A percentile compares a stretch with the other conserved stretches of the same genome.
These are phyloP conservation scores for Solanum infundibuliforme DNA, from an alignment of 257 asterid species.

Conservation along the genomic window DNA sequence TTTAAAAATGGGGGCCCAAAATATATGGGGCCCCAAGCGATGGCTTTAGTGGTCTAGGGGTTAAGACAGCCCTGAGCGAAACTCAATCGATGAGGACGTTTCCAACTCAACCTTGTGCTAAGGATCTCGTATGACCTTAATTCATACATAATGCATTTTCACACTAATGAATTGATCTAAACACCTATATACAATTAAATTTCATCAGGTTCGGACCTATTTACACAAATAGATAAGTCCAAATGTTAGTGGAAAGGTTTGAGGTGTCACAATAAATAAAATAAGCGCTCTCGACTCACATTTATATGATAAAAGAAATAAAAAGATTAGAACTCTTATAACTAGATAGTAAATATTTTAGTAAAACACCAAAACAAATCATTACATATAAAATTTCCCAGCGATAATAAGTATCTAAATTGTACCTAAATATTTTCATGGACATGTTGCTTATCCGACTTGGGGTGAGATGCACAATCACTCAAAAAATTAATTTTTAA, in stretches of 20 bases:
- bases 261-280: neutral
- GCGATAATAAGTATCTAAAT: neutral
- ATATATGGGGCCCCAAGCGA: no score
- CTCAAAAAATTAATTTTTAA: neutral
- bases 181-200: neutral
- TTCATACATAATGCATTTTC: no score
- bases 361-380: neutral
- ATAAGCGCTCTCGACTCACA: neutral
- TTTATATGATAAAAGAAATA: no score
- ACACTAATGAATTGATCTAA: neutral
- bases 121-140: neutral
- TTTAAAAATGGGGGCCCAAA: no score
- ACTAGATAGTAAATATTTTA: neutral
- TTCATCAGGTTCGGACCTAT: neutral
- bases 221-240: neutral
- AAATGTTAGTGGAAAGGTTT: neutral
- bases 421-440: neutral
- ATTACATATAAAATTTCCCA: neutral
- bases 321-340: neutral
- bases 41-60: no score
- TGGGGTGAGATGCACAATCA: neutral
- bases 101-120: neutral
- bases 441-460: neutral
- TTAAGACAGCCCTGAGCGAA: no score
- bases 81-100: neutral